Evolutionary conservation across 352 stramenopile species (phyloP).

Genomic region (Paralagenidium karlingii): DNA sequence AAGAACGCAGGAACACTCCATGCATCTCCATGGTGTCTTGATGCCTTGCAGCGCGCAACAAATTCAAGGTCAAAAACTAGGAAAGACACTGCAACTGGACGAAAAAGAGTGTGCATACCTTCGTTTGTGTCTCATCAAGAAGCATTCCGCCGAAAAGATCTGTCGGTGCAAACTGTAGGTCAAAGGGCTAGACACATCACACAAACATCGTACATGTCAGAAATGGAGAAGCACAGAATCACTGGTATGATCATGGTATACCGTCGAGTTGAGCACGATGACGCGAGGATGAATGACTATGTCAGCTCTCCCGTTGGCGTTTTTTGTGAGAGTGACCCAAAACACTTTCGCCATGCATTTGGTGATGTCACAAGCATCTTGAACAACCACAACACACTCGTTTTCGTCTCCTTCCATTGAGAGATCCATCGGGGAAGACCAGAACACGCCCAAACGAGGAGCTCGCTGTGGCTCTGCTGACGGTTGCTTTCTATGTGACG

Average conservation of each 20-base stretch:
- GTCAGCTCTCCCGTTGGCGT: constrained; percentile 13
- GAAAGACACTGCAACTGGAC: no score
- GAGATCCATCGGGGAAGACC: constrained; percentile 7
- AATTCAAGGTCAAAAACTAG: no score
- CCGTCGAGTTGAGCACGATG: constrained; percentile 46
- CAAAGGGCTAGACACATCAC: constrained; percentile 4
- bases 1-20: no score
- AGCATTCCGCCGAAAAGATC: constrained; percentile 3
- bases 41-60: no score
- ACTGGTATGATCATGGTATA: constrained; percentile 7
- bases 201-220: no score
- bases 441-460: no score
- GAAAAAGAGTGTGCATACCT: not conserved
- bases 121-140: not conserved
- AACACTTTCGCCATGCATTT: constrained; percentile 12
- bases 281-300: constrained; percentile 30
- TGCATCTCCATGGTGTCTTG: no score
- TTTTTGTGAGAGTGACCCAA: constrained; percentile 21
- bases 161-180: constrained; percentile 5
- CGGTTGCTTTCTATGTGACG: not conserved
- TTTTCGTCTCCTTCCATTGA: constrained; percentile 6
- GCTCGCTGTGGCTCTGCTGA: no score
- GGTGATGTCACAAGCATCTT: not conserved
- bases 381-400: constrained; percentile 6
- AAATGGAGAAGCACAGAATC: no score